phyloP scores from a whole-genome alignment of 1,284 basidiomycete species.

The Phellopilus nigrolimitatus region DNA sequence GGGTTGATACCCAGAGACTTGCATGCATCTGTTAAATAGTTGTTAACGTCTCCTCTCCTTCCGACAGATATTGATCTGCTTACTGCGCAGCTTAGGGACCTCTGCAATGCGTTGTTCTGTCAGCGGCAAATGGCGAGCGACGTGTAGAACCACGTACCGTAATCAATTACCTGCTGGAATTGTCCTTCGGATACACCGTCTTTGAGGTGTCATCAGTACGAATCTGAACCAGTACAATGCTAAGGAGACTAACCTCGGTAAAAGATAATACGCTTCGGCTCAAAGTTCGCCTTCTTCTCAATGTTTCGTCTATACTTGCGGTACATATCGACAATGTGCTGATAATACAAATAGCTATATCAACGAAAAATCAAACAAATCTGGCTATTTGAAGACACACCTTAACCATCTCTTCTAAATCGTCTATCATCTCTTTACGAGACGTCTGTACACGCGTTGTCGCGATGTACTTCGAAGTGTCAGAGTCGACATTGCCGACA shows the following conservation, averaged over 20 bases:
- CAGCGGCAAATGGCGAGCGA: constrained; percentile 2
- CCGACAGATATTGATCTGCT: constrained; percentile 16
- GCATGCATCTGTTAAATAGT: constrained; percentile 46
- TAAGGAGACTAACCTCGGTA: constrained; percentile 48
- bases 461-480: constrained; percentile 49
- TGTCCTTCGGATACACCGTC: constrained; percentile 81
- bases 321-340: constrained; percentile 54
- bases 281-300: constrained; percentile 46
- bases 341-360: constrained; percentile 15
- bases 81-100: constrained; percentile 53
- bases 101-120: constrained; percentile 34
- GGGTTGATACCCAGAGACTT: constrained; percentile 44
- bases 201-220: constrained; percentile 29
- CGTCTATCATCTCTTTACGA: constrained; percentile 70
- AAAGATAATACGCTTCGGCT: constrained; percentile 67
- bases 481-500: constrained; percentile 68
- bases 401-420: constrained; percentile 56
- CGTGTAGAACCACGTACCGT: constrained; percentile 35
- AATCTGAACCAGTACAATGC: constrained; percentile 3
- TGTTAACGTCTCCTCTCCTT: background rate
- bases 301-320: constrained; percentile 45
- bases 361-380: constrained; percentile 8
- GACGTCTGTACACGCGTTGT: constrained; percentile 57
- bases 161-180: constrained; percentile 61
- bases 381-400: constrained; percentile 36